Conservation (phyloP, 345 rosid species). For the Kandelia obovata region DNA sequence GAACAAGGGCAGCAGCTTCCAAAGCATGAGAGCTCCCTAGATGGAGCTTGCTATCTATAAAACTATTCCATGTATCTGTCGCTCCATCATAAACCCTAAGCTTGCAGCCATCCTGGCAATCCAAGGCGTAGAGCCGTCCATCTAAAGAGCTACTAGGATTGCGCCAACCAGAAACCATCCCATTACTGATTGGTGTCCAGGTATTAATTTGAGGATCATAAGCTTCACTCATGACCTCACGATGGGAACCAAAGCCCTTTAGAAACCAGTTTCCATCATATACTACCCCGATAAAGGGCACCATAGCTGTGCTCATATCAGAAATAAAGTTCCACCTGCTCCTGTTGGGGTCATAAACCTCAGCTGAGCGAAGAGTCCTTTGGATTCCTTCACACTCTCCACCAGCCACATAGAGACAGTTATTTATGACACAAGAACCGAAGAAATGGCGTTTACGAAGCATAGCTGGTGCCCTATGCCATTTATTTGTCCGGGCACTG, state of each 20-base stretch:
- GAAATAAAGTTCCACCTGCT: conserved; percentile 81
- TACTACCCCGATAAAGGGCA: conserved; percentile 88
- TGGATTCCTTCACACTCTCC: conserved; percentile 96
- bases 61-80: conserved; percentile 75
- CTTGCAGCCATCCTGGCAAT: conserved; percentile 91
- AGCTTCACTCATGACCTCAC: conserved; percentile 87
- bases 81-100: conserved; percentile 70
- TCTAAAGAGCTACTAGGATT: conserved; percentile 74
- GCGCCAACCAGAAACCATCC: conserved; percentile 93
- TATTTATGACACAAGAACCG: conserved; percentile 90
- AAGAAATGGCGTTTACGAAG: conserved; percentile 91
- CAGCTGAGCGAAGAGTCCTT: conserved; percentile 90
- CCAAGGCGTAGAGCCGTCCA: conserved; percentile 77
- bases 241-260: conserved; percentile 84
- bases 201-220: conserved; percentile 69
- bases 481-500: conserved; percentile 87
- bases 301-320: conserved; percentile 99
- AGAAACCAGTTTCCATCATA: conserved; percentile 88
- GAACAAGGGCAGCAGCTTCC: conserved; percentile 96
- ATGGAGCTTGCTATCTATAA: conserved; percentile 87
- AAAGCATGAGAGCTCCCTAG: conserved; percentile 70
- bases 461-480: conserved; percentile 97
- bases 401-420: conserved; percentile 93
- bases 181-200: conserved; percentile 71
- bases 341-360: conserved; percentile 88